Evolutionary conservation across 2,329 filamentous ascomycete genomes (phyloP), one percentile per base, ranked within the genome.

Genomic region (Fusarium setosum): DNA sequence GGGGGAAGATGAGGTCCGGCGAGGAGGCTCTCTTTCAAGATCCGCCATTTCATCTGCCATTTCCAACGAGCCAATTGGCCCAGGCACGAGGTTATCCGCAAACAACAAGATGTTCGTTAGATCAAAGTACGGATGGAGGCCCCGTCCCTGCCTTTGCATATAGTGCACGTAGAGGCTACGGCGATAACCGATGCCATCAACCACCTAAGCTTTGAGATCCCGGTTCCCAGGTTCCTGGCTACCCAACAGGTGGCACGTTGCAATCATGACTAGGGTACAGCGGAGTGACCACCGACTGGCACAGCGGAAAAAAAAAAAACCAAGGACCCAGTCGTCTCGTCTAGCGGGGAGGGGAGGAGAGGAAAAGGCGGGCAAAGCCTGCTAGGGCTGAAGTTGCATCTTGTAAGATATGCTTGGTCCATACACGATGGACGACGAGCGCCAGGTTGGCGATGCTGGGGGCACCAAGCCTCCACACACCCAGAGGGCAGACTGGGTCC

Each of bases 331-430:
- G 9, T 34, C 34, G 26, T n/a, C 17, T 26, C 21, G 31, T 32
- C 29, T 20, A 55, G 42, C n/a, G 50, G 50, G 26, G 34, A 18
- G 34, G 18, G 49, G 17, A 6, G 37, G 23, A 10, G 42, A 29
- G 29, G 18, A 32, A 21, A 42, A 20, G 34, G 23, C 37, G 21
- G 45, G 13, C 31, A 48, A 26, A 42, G 54, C 34, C 49, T 20
- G 42, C 63, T 67, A 67, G 56, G 56, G 64, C 64, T 65, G 56
- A 55, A 65, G 44, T 24, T 24, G 47, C 29, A 56, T 40, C 49
- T 42, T 51, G 64, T 44, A 44, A 58, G 48, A 67, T n/a, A n/a
- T 34, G 29, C 59, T 63, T 66, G 40, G 49, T 44, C 49, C 37
- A 29, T 32, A 49, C 54, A 56, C 35, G 6, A 24, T 29, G 24